These are phyloP conservation scores for Juncus effusus DNA, from an alignment of 176 grass and related monocot genomes.

Conservation along the genomic window DNA sequence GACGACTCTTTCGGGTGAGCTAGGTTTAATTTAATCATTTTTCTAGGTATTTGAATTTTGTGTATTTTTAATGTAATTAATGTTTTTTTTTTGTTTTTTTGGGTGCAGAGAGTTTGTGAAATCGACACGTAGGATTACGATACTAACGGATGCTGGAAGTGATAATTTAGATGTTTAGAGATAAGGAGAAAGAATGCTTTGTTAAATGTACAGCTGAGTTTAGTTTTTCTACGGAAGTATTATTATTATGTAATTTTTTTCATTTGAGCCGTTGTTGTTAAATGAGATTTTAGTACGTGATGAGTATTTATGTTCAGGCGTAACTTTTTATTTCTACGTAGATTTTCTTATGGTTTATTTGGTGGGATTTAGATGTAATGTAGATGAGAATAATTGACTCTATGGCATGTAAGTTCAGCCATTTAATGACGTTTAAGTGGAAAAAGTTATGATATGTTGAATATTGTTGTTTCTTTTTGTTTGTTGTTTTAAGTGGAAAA, in stretches of 20 bases:
- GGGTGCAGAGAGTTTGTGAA: conserved; percentile 71
- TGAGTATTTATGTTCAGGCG: conserved; percentile 16
- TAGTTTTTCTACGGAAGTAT: conserved; percentile 4
- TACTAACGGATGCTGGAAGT: conserved; percentile 55
- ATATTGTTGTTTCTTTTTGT: neutral
- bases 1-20: conserved; percentile 76
- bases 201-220: conserved; percentile 17
- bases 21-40: neutral
- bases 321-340: conserved; percentile 12
- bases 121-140: conserved; percentile 70
- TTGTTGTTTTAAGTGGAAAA: neutral
- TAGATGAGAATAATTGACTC: no score
- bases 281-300: conserved; percentile 18
- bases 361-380: neutral
- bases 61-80: conserved; percentile 1
- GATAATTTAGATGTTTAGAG: conserved; percentile 43
- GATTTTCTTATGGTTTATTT: neutral
- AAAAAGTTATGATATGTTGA: neutral
- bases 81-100: neutral
- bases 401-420: no score
- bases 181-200: neutral
- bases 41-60: neutral
- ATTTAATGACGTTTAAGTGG: no score
- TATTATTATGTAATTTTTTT: conserved; percentile 29
- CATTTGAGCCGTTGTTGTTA: conserved; percentile 29